Evolutionary conservation across 2,329 filamentous ascomycete species (phyloP).

Genomic region (Pseudogymnoascus sp.): DNA sequence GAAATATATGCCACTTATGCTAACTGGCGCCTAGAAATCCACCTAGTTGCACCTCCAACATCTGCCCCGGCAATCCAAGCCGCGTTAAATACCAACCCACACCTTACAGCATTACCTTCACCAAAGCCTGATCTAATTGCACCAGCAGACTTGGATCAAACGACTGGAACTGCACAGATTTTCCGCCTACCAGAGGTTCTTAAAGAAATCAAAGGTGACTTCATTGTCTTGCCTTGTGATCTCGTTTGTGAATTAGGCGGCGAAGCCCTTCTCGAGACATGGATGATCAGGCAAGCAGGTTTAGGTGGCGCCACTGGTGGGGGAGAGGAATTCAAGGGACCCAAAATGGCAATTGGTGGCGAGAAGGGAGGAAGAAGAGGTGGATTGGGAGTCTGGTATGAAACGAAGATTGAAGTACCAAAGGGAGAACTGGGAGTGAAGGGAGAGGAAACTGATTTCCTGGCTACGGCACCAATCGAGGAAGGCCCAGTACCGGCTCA

Average conservation of each 20-base stretch:
- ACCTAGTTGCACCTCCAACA: slow-evolving; percentile 55
- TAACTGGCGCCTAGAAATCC: slow-evolving; percentile 43
- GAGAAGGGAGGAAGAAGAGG: slow-evolving; percentile 59
- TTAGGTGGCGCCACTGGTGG: slow-evolving; percentile 54
- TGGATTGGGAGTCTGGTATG: slow-evolving; percentile 84
- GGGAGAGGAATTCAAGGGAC: slow-evolving; percentile 32
- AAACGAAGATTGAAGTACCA: slow-evolving; percentile 51
- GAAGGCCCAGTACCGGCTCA: slow-evolving; percentile 49
- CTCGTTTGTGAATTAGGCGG: slow-evolving; percentile 84
- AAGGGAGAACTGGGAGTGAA: slow-evolving; percentile 65
- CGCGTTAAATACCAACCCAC: slow-evolving; percentile 69
- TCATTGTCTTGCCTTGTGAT: slow-evolving; percentile 87
- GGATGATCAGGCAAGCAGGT: slow-evolving; percentile 78
- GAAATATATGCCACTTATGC: not conserved
- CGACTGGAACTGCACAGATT: slow-evolving; percentile 82
- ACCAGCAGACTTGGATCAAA: slow-evolving; percentile 67
- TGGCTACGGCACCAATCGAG: slow-evolving; percentile 66
- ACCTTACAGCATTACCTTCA: slow-evolving; percentile 63
- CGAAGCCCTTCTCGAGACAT: slow-evolving; percentile 75
- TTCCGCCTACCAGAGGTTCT: slow-evolving; percentile 77
- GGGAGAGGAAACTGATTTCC: slow-evolving; percentile 86
- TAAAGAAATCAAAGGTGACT: slow-evolving; percentile 72
- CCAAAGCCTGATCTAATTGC: slow-evolving; percentile 70
- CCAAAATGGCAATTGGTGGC: slow-evolving; percentile 43
- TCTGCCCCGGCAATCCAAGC: slow-evolving; percentile 59